Evolutionary conservation across 768 basidiomycete genomes (phyloP), one percentile per base, ranked within the genome.

Genomic region (Cubamyces sp.): DNA sequence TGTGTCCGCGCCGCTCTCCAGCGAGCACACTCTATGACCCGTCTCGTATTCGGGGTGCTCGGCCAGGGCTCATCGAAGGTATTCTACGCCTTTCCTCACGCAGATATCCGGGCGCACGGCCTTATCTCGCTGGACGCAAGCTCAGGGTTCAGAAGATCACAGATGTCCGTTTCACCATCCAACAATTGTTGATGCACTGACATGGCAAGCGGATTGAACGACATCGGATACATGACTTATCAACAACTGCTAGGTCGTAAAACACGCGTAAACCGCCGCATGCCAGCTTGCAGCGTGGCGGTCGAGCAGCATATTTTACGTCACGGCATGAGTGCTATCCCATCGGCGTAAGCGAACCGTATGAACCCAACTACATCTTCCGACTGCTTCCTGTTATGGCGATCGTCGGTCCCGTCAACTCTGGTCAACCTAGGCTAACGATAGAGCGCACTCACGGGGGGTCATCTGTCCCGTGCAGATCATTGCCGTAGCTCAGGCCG

Each of bases 271-370:
- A 42, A 5, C n/a, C 12, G 18, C 19, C 52, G 18, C 19, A 12
- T 12, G 45, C 18, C 45, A 41, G 30, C 45, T 21, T 5, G 3
- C 58, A 52, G n/a, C 7, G 11, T 9, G 34, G 18, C 59, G 37
- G 45, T 28, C 28, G 21, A 18, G 11, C 25, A 5, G 46, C 23
- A 12, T 28, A 8, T 19, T 34, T 37, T 54, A 64, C 39, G 64
- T 66, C 60, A 70, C 64, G 79, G 80, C 81, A 87, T 82, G 62
- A 87, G 69, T 21, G 79, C 76, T 61, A 87, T 74, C 5, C 81
- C 81, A 69, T 89, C 87, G 26, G 64, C 66, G 64, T 81, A 86
- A 11, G 82, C 86, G 68, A 80, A 79, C 56, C 84, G 79, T 41
- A 81, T 77, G 73, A 88, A 85, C n/a, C 82, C 66, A 5, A 67